Base-by-base conservation (phyloP, 2,329 filamentous ascomycete genomes). In the Exserohilum turcica region DNA sequence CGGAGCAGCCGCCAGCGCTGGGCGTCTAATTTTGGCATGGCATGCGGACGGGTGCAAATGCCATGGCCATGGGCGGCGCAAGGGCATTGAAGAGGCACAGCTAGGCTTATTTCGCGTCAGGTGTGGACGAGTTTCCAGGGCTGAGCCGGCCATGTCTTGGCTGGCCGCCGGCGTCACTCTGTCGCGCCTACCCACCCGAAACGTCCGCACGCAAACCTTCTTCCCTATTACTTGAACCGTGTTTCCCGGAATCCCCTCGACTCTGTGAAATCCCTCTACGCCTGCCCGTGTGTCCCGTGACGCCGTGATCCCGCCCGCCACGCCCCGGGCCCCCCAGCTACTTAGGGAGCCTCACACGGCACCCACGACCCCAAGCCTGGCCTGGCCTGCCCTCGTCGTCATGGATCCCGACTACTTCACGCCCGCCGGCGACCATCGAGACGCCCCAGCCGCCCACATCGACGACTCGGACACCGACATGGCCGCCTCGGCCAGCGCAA, bases 401-500 rank as follows among this genome's bases (percentile, higher is more conserved):
- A 71, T 72, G 70, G 67, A 71, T 43, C 67, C 70, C 52, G 66
- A 69, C 62, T 72, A 72, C 64, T 72, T 70, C 56, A 39, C 47
- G 36, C 52, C 57, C 9, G 60, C 64, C 48, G 59, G 59, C 36
- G 60, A 66, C 39, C 56, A 59, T 49, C 56, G 54, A 45, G 59
- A 60, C 46, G 57, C 60, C 27, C 56, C 63, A 5, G 60, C 42
- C 33, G 56, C 60, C 9, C 67, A 58, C 28, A 54, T 66, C 44
- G 60, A 63, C 28, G 72, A 74, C 54, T 70, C 67, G 8, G 71
- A 74, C 56, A 70, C 66, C 21, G 71, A 73, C 60, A 73, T 74
- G 68, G 66, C 66, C 47, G 66, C 66, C 29, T 70, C 71, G 35
- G 68, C 66, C 37, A 60, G 65, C 7, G 68, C 67, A 37, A 62